Percentiles rank a stretch among this genome's conserved stretches.
These are phyloP conservation scores for Cytospora piceicola DNA, from an alignment of 2,329 filamentous ascomycete species.

Conservation along the genomic window DNA sequence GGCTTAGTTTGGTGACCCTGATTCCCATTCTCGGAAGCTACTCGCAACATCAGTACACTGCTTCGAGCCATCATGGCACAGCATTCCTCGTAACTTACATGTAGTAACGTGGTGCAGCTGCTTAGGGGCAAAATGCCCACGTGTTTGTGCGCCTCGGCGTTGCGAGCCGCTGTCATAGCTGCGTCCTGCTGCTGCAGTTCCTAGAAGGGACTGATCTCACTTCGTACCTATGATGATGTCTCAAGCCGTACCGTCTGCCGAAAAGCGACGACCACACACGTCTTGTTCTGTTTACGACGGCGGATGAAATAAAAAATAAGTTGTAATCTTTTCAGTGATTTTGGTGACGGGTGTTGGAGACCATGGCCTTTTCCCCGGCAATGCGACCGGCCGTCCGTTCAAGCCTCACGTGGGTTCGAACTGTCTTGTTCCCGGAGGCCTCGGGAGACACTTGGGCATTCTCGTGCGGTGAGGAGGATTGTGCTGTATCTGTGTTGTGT, in stretches of 20 bases:
- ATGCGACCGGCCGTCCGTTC: not conserved
- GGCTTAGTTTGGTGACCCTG: not conserved
- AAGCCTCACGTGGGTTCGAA: not conserved
- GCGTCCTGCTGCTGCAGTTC: slow-evolving; percentile 4
- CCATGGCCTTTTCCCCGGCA: not conserved
- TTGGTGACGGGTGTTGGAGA: not conserved
- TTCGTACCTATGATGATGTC: not conserved
- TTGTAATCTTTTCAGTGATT: not conserved
- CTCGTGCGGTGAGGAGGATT: not conserved
- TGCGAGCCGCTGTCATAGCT: slow-evolving; percentile 22
- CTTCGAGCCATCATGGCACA: slow-evolving; percentile 16
- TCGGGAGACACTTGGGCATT: not conserved
- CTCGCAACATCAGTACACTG: not conserved
- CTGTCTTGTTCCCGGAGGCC: not conserved
- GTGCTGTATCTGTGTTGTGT: not conserved
- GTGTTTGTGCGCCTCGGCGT: slow-evolving; percentile 15
- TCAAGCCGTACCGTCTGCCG: not conserved
- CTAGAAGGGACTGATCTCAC: not conserved
- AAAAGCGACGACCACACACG: not conserved
- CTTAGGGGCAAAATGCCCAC: slow-evolving; percentile 18
- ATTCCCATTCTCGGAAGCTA: not conserved
- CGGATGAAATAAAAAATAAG: not conserved
- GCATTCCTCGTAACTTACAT: slow-evolving; percentile 9
- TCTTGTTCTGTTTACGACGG: not conserved
- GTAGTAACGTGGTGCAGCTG: slow-evolving; percentile 17